A percentile compares a stretch with the other conserved stretches of the same genome.
phyloP scores from a whole-genome alignment of 805 yeast species.

The Kodamaea jinghongensis region DNA sequence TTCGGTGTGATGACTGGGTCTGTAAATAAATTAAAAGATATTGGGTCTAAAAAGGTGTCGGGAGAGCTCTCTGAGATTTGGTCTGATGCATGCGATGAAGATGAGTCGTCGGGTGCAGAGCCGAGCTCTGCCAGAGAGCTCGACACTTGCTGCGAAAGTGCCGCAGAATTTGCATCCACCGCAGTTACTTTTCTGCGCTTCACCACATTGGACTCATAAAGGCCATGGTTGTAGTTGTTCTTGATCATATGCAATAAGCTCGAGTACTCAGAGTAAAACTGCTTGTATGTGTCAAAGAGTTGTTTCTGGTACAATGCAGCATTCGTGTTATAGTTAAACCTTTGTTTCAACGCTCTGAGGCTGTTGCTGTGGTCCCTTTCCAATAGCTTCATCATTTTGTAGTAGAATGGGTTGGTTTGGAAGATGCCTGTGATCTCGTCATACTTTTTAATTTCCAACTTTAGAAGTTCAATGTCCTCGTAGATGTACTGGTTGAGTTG shows the following conservation, averaged over 20 bases:
- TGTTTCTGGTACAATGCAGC: constrained; percentile 15
- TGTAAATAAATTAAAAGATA: constrained; percentile 14
- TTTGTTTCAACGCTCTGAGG: constrained; percentile 14
- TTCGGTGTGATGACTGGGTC: constrained; percentile 19
- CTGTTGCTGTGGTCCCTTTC: constrained; percentile 20
- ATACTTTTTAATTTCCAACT: constrained; percentile 21
- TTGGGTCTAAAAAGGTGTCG: constrained; percentile 15
- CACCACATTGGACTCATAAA: constrained; percentile 15
- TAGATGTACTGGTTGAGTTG: constrained; percentile 20
- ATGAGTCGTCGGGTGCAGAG: background rate
- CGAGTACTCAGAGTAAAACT: constrained; percentile 18
- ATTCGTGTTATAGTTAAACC: constrained; percentile 11
- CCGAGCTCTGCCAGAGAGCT: background rate
- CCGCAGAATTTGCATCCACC: background rate
- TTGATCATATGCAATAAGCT: constrained; percentile 20
- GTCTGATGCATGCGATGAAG: constrained; percentile 1
- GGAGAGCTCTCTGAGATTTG: constrained; percentile 15
- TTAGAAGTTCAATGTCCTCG: constrained; percentile 20
- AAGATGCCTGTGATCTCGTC: constrained; percentile 22
- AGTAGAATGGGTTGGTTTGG: constrained; percentile 17
- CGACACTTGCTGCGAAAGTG: background rate
- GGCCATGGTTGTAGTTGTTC: constrained; percentile 24
- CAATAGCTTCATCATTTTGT: constrained; percentile 21
- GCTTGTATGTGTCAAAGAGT: constrained; percentile 18
- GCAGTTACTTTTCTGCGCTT: constrained; percentile 9